Evolutionary conservation across 805 yeast genomes (phyloP), one percentile per base, ranked within the genome.

Genomic region (Diddensiella transvaalensis): DNA sequence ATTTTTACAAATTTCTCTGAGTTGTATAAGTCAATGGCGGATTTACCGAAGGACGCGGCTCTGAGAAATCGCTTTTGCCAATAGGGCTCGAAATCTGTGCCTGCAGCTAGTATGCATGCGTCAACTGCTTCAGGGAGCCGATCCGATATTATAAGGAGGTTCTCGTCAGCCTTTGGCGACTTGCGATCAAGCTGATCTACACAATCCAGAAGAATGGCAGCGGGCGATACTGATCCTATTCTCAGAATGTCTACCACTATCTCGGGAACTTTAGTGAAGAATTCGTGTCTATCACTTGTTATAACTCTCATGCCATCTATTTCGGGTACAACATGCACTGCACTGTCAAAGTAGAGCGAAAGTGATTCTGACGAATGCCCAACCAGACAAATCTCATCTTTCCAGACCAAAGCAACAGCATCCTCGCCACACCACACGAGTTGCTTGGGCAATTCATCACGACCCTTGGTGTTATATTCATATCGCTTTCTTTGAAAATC

Each of bases 21-120:
- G 59, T 82, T 82, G 57, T 74, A 78, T 2, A 72, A 60, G 5
- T 76, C 78, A 39, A 75, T 61, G 36, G 76, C 60, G 0, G 86
- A 74, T 57, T 91, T 93, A 0, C 97, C 99, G 67, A 90, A 87
- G 0, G 86, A 72, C 0, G 90, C 96, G 1, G 96, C 96, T 46
- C 80, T 75, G 33, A 93, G 66, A 6, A 91, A 68, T 44, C 77
- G 78, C 62, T 88, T 89, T 59, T 93, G 99, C 83, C 90, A 78
- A 45, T 73, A 70, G 0, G 85, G 76, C 52, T 82, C 87, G 57
- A 87, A 80, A 58, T 91, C 98, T 47, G 81, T 83, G 2, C 79
- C 64, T 0, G 96, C 84, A 0, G 95, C 95, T 1, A 74, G 67
- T 3, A 89, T 75, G 61, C 96, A 87, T 17, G 75, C 78, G 29